Base-by-base conservation (phyloP, 2,329 filamentous ascomycete genomes). In the Fusarium sp. region DNA sequence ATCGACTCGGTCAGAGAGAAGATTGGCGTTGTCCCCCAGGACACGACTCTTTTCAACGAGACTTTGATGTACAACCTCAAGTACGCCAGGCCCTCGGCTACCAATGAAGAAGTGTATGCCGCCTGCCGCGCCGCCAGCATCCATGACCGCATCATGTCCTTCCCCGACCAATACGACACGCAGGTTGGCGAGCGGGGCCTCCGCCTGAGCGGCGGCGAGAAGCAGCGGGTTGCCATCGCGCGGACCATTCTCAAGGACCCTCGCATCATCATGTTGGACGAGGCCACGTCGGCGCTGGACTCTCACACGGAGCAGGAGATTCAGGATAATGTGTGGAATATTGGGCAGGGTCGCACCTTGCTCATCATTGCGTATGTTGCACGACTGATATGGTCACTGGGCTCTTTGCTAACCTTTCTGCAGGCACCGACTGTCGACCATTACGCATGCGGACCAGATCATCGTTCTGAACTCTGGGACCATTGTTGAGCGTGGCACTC, bases 11-110 rank as follows among this genome's bases (percentile, higher is more conserved):
- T 99, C 65, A 92, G 97, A 76, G 90, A 90, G 69, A 93, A 95
- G 81, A 98, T 99, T 79, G 97, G 97, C 27, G 96, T 99, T 50
- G 97, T 99, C 8, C 97, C 97, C 1, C 97, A 99, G 82, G 97
- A 99, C 79, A 98, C 96, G 6, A 94, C 97, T 7, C 87, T 98
- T 52, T 98, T 98, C 88, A 98, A 98, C 81, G 95, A 98, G 82
- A 93, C 93, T 1, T 86, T 98, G 73, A 97, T 98, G 94, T 98
- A 97, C 85, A 98, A 98, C 80, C 86, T 98, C 71, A 93, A 92
- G 81, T 98, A 98, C 81, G 95, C 95, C 69, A 96, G 96, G 74
- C 94, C 94, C 50, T 83, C 89, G 31, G 95, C 93, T 13, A 93
- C 93, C 0, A 92, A 97, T 68, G 93, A 96, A 76, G 92, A 98